phyloP scores from a whole-genome alignment of 2,329 filamentous ascomycete genomes.

The Colletotrichum sp. region DNA sequence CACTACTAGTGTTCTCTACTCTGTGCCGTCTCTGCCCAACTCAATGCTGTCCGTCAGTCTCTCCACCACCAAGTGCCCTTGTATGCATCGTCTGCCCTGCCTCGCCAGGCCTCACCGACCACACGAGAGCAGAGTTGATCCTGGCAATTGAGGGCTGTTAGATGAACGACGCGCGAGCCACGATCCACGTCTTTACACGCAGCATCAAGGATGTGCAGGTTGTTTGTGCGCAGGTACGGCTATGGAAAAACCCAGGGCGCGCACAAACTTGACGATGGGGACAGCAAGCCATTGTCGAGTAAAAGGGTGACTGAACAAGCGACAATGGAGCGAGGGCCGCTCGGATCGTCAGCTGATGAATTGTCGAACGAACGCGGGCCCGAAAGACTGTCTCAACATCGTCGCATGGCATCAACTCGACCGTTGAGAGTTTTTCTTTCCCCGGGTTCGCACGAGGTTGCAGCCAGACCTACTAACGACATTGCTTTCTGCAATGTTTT shows the following conservation, averaged over 20 bases:
- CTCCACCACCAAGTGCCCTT: not conserved
- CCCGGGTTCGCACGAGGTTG: not conserved
- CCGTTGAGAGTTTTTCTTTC: not conserved
- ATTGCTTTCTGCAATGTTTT: not conserved
- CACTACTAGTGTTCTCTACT: not conserved
- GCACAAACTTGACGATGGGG: not conserved
- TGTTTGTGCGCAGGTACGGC: not conserved
- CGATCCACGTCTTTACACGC: not conserved
- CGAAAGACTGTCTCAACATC: not conserved
- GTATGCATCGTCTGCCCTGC: constrained; percentile 2
- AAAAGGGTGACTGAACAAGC: not conserved
- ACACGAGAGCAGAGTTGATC: not conserved
- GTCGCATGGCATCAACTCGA: not conserved
- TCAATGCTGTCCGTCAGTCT: not conserved
- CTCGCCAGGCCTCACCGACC: constrained; percentile 3
- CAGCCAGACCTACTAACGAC: not conserved
- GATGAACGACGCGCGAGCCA: constrained; percentile 6
- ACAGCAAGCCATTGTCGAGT: not conserved
- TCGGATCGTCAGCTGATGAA: constrained; percentile 2
- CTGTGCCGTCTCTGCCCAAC: not conserved
- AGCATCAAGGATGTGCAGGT: not conserved
- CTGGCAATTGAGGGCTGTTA: not conserved
- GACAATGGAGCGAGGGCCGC: not conserved
- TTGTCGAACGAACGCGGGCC: constrained; percentile 5
- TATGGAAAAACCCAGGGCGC: not conserved